Percentiles rank a stretch among this genome's conserved stretches.
Evolutionary conservation across 2,329 filamentous ascomycete genomes (phyloP).

Genomic region (Xylaria arbuscula): DNA sequence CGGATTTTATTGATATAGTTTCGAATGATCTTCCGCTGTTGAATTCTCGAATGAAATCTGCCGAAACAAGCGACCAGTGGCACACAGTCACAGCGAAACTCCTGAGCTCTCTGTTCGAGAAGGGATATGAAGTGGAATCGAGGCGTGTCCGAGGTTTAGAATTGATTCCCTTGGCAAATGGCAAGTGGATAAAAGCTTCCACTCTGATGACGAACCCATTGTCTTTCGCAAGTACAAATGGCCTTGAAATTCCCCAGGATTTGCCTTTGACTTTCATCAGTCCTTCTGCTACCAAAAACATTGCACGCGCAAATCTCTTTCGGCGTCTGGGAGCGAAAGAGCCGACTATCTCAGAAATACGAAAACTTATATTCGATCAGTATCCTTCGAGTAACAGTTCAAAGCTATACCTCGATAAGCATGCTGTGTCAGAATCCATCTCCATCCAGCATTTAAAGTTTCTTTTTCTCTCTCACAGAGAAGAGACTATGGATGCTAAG

Average conservation of each 20-base stretch:
- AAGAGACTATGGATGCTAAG: conserved; percentile 16
- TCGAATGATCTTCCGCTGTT: conserved; percentile 22
- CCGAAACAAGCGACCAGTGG: conserved; percentile 37
- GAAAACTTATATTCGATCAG: conserved; percentile 10
- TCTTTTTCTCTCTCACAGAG: conserved; percentile 11
- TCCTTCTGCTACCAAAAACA: not conserved
- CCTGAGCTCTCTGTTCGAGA: conserved; percentile 1
- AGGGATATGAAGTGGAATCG: not conserved
- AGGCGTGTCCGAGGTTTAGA: conserved; percentile 9
- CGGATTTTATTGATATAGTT: conserved; percentile 17
- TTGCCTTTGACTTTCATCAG: conserved; percentile 8
- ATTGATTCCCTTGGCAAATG: conserved; percentile 39
- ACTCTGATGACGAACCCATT: not conserved
- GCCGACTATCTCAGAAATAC: conserved; percentile 1
- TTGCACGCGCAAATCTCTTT: conserved; percentile 10
- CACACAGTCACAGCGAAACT: conserved; percentile 39
- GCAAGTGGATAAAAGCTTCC: conserved; percentile 37
- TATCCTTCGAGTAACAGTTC: not conserved
- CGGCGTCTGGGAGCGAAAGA: conserved; percentile 1
- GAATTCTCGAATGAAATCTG: conserved; percentile 34
- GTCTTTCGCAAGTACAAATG: conserved; percentile 30
- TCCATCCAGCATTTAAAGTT: conserved; percentile 11
- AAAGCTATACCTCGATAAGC: not conserved
- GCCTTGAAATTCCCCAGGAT: conserved; percentile 28
- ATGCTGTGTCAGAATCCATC: not conserved